phyloP scores from a whole-genome alignment of 2,329 filamentous ascomycete species.

The Phoma herbarum region DNA sequence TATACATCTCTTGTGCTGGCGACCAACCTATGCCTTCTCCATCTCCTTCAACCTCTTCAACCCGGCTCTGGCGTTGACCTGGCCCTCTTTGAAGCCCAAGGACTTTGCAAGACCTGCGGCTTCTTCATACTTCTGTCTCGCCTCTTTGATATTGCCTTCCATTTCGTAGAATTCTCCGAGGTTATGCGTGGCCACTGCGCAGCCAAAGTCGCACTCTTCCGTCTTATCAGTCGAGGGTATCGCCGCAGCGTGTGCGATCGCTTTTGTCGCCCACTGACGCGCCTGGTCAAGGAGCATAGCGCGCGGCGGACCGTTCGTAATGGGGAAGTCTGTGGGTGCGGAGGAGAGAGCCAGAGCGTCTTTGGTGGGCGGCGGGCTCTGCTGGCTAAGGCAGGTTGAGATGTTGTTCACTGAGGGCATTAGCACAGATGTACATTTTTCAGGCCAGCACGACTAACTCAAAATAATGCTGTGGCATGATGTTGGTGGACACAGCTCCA shows the following conservation, averaged over 20 bases:
- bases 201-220: slow-evolving; percentile 83
- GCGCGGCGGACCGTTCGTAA: slow-evolving; percentile 59
- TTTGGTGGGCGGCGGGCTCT: slow-evolving; percentile 53
- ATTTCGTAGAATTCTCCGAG: slow-evolving; percentile 84
- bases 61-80: slow-evolving; percentile 53
- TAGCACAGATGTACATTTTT: slow-evolving; percentile 18
- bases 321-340: slow-evolving; percentile 48
- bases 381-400: slow-evolving; percentile 75
- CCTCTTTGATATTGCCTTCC: slow-evolving; percentile 70
- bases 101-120: slow-evolving; percentile 66
- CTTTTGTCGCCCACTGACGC: slow-evolving; percentile 80
- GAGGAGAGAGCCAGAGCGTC: slow-evolving; percentile 39
- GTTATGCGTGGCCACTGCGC: slow-evolving; percentile 84
- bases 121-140: slow-evolving; percentile 73
- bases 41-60: slow-evolving; percentile 48
- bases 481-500: slow-evolving; percentile 70
- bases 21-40: slow-evolving; percentile 23
- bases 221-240: slow-evolving; percentile 73
- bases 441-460: slow-evolving; percentile 60
- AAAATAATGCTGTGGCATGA: slow-evolving; percentile 82
- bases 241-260: slow-evolving; percentile 70
- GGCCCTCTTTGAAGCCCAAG: slow-evolving; percentile 58
- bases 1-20: background rate
- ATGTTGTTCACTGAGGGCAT: slow-evolving; percentile 76
- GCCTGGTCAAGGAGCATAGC: slow-evolving; percentile 73